Evolutionary conservation across 441 rosid genomes (phyloP), one percentile per base, ranked within the genome.

Genomic region (Croton laevigatus): DNA sequence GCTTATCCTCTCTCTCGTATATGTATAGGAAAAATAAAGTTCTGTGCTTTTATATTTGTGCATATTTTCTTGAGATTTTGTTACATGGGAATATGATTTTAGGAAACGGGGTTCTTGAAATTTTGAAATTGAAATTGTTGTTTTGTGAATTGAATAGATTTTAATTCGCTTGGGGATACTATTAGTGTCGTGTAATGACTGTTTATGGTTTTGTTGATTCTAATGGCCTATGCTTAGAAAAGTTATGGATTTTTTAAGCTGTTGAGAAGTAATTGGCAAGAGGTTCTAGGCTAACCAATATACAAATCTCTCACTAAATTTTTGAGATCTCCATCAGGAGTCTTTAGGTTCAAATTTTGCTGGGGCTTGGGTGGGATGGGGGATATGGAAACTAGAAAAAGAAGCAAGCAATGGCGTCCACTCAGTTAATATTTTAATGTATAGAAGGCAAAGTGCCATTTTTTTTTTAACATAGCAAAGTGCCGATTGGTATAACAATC

Each of bases 41-140:
- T 40, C 10, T 40, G 10, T 40, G 44, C 44, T n/a, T 52, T 13
- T 52, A 9, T 40, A 40, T n/a, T 7, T 2, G 63, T 0, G 1
- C 44, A 22, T 69, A 66, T 55, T 53, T 48, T 19, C 53, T 42
- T 62, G 38, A 27, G 11, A 23, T 13, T 66, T 61, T 55, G 10
- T 17, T 67, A 54, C 12, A 59, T 46, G 59, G 70, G 34, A 65
- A 61, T 27, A 34, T 16, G 36, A 53, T 69, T 75, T 40, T 59
- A 11, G 65, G 52, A 54, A 19, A 22, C 48, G 73, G 73, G 72
- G 68, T 68, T 36, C 64, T 57, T 4, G 2, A 11, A 20, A 40
- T 13, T 59, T 67, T 53, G 23, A 22, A 20, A 59, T 38, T 53
- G 58, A 36, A 34, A 46, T 53, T 49, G 10, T n/a, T 22, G 11